Percentiles rank a stretch among this genome's conserved stretches.
Evolutionary conservation across 768 basidiomycete genomes (phyloP).

Genomic region (Agrocybe pediades): DNA sequence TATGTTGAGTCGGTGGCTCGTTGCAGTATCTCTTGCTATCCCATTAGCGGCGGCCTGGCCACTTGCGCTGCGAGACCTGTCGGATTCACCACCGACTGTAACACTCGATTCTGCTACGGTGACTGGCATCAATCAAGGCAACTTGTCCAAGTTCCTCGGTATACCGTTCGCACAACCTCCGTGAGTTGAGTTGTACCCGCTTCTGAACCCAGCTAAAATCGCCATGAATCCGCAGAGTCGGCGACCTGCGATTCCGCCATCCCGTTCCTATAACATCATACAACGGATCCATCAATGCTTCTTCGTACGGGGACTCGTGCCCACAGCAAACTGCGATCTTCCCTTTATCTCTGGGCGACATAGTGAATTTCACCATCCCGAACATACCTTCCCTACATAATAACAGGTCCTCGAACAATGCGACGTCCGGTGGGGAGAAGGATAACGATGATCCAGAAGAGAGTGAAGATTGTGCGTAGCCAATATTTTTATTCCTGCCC

Average conservation of each 20-base stretch:
- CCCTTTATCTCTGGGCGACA: conserved; percentile 1
- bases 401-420: neutral
- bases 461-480: conserved; percentile 22
- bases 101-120: conserved; percentile 44
- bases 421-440: too few species aligned
- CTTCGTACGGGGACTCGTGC: conserved; percentile 46
- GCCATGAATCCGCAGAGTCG: conserved; percentile 25
- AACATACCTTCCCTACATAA: neutral
- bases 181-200: conserved; percentile 29
- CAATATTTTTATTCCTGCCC: neutral
- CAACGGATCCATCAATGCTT: conserved; percentile 36
- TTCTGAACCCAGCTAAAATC: neutral
- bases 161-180: conserved; percentile 54
- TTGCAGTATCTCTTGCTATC: neutral
- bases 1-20: neutral
- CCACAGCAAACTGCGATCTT: conserved; percentile 28
- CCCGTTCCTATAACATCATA: conserved; percentile 41
- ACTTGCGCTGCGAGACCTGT: neutral
- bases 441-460: neutral
- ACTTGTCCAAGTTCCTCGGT: conserved; percentile 42
- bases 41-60: neutral
- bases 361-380: conserved; percentile 8
- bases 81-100: conserved; percentile 30
- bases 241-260: conserved; percentile 43
- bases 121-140: conserved; percentile 36